Conservation (phyloP, 805 yeast genomes). For the Brettanomyces anomalus region DNA sequence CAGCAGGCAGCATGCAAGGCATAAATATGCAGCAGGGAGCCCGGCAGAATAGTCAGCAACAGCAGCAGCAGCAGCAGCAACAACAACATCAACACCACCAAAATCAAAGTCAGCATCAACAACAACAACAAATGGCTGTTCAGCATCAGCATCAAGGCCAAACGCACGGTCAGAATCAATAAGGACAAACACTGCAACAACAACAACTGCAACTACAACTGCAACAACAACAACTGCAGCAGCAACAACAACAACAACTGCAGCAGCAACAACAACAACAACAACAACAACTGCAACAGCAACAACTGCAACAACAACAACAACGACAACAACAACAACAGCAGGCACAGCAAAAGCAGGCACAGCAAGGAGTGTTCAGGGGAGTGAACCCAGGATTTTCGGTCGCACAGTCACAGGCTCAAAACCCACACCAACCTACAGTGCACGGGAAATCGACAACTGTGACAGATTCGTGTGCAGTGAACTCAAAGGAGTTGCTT, state of each 20-base stretch:
- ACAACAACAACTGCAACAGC: no score
- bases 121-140: not conserved
- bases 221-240: conserved; percentile 3
- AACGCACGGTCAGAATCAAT: not conserved
- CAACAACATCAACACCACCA: conserved; percentile 1
- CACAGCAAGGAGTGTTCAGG: not conserved
- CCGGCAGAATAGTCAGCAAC: not conserved
- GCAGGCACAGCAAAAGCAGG: not conserved
- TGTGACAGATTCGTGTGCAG: conserved; percentile 36
- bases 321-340: not conserved
- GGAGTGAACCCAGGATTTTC: not conserved
- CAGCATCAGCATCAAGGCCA: conserved; percentile 1
- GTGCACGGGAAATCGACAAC: conserved; percentile 3
- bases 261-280: not conserved
- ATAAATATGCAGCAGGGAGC: conserved; percentile 1
- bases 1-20: not conserved
- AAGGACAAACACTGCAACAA: not conserved
- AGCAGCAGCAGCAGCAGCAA: conserved; percentile 1
- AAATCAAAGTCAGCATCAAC: not conserved
- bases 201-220: not conserved
- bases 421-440: not conserved
- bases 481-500: conserved; percentile 47
- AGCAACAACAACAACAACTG: not conserved
- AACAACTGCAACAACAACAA: no score
- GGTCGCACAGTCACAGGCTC: not conserved